Conservation (phyloP, 805 yeast species). For the Wickerhamomyces chaumierensis region DNA sequence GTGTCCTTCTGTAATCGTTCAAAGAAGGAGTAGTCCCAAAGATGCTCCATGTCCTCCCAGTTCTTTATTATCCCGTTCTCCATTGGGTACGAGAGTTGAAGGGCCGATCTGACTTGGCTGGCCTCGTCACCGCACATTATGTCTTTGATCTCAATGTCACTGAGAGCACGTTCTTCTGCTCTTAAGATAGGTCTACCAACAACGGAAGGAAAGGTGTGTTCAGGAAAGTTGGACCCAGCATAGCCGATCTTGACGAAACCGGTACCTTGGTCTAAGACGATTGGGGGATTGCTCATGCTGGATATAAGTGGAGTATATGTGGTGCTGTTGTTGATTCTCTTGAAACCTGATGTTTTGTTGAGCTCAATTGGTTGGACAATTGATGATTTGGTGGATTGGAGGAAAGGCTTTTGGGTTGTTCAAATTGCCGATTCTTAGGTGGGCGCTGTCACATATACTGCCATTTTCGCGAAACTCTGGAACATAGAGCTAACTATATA, state of each 20-base stretch:
- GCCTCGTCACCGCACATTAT: conserved; percentile 99
- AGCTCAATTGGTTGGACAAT: not conserved
- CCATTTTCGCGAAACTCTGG: too few relatives aligned
- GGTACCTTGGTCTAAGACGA: conserved; percentile 96
- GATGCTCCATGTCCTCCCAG: conserved; percentile 98
- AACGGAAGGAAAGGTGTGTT: conserved; percentile 90
- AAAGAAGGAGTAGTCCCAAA: conserved; percentile 96
- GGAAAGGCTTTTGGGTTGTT: too few relatives aligned
- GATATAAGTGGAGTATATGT: not conserved
- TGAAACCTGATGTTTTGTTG: not conserved
- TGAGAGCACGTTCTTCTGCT: conserved; percentile 78
- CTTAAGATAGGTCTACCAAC: conserved; percentile 95
- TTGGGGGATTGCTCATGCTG: conserved; percentile 16
- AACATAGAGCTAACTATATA: too few relatives aligned
- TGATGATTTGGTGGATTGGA: not conserved
- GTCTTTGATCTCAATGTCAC: conserved; percentile 73
- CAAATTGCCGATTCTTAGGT: too few relatives aligned
- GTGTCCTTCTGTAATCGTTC: conserved; percentile 78
- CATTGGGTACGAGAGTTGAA: conserved; percentile 96
- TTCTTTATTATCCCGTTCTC: conserved; percentile 95
- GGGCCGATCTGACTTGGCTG: conserved; percentile 73
- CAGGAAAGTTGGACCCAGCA: conserved; percentile 96
- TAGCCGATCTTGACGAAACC: conserved; percentile 97
- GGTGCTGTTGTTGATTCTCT: too few relatives aligned
- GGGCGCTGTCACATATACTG: too few relatives aligned